Percentiles rank a stretch among this genome's conserved stretches.
Conservation (phyloP, 2,329 filamentous ascomycete species). For the Neofusicoccum sp. region DNA sequence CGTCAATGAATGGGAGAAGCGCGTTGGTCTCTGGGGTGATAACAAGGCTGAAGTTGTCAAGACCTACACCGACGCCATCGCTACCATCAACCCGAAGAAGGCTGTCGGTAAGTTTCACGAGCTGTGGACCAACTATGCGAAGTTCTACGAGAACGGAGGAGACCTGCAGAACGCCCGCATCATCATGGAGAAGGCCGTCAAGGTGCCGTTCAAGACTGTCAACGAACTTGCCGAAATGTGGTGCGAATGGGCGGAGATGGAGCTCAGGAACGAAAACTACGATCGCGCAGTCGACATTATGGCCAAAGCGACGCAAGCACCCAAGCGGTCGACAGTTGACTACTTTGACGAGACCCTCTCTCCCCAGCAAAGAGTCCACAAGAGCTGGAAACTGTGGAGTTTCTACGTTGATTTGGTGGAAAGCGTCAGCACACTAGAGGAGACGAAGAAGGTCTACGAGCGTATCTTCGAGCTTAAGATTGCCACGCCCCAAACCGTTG, state of each 20-base stretch:
- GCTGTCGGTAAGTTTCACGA: constrained; percentile 91
- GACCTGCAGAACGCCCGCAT: constrained; percentile 82
- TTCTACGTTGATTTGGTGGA: constrained; percentile 99
- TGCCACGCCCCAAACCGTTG: constrained; percentile 94
- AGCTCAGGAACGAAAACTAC: constrained; percentile 92
- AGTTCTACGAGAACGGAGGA: constrained; percentile 88
- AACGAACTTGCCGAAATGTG: constrained; percentile 95
- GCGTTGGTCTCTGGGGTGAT: constrained; percentile 91
- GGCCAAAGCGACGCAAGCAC: constrained; percentile 95
- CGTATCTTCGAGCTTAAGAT: constrained; percentile 97
- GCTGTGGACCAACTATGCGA: constrained; percentile 94
- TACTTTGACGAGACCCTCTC: constrained; percentile 95
- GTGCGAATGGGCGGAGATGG: constrained; percentile 99
- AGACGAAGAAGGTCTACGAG: constrained; percentile 93
- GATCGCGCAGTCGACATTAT: constrained; percentile 93
- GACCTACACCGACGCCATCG: constrained; percentile 92
- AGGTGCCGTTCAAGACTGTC: constrained; percentile 97
- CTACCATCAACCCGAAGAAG: constrained; percentile 89
- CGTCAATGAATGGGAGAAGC: constrained; percentile 94
- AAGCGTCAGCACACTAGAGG: constrained; percentile 84
- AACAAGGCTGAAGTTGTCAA: constrained; percentile 89
- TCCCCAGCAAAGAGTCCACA: constrained; percentile 94
- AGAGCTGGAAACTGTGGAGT: constrained; percentile 99
- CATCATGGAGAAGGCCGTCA: constrained; percentile 97
- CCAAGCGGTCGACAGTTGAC: constrained; percentile 96